Evolutionary conservation across 352 stramenopile genomes (phyloP).

Genomic region (Phytophthora constricta): DNA sequence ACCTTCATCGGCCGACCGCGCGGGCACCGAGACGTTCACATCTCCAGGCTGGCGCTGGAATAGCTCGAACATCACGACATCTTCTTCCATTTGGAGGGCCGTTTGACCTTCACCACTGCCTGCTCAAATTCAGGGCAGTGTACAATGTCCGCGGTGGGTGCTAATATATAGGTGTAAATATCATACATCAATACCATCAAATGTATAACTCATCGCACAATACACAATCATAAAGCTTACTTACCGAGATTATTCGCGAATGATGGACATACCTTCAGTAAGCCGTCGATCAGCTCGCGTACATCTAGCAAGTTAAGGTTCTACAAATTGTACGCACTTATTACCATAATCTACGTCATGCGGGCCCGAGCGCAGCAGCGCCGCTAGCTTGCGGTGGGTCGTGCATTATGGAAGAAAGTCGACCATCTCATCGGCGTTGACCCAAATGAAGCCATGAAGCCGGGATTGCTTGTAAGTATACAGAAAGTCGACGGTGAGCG

Average conservation of each 20-base stretch:
- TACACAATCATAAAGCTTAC: background rate
- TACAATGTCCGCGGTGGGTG: slow-evolving; percentile 2
- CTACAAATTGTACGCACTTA: background rate
- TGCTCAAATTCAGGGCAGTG: slow-evolving; percentile 6
- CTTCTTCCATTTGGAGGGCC: background rate
- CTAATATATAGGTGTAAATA: too few relatives aligned
- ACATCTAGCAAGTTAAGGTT: background rate
- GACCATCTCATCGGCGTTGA: slow-evolving; percentile 1
- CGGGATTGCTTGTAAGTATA: slow-evolving; percentile 6
- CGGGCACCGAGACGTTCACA: background rate
- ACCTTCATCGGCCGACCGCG: background rate
- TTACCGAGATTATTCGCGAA: slow-evolving; percentile 16
- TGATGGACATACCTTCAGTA: slow-evolving; percentile 2
- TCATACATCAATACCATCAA: background rate
- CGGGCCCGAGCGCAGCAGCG: background rate
- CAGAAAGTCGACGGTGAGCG: slow-evolving; percentile 8
- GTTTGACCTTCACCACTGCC: slow-evolving; percentile 5
- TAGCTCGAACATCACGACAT: background rate
- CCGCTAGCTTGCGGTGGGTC: background rate
- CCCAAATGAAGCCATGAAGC: slow-evolving; percentile 1
- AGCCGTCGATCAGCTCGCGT: background rate
- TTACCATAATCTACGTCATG: background rate
- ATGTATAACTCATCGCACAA: background rate
- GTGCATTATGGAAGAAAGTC: slow-evolving; percentile 4
- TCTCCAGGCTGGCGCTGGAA: slow-evolving; percentile 6